Base-by-base conservation (phyloP, 179 eudicot genomes). In the Beta macrorhiza region DNA sequence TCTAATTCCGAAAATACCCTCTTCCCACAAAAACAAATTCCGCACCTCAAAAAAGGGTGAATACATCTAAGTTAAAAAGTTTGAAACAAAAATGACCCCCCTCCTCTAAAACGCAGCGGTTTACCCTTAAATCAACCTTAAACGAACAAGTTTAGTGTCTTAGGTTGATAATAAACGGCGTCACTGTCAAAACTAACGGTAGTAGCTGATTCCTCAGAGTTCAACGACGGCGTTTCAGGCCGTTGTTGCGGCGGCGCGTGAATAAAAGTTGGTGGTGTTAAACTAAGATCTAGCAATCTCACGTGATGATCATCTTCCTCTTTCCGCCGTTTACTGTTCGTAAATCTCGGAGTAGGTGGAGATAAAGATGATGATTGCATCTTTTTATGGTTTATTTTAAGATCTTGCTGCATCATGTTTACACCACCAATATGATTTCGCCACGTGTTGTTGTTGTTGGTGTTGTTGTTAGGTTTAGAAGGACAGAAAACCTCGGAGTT, bases 131-230 rank as follows among this genome's bases (percentile, higher is more conserved):
- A 13, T 44, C 7, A n/a, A 4, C 72, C 37, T 83, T 78, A 83
- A 10, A 84, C 71, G 85, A 87, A 87, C 68, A 87, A 79, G 78
- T 84, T 82, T 67, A 87, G 56, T 64, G 82, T 67, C 79, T 75
- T 67, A 7, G 81, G 81, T 72, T 81, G 77, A 12, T 74, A 45
- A 56, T 15, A 59, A 12, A 29, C 32, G 32, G 63, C 49, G 32
- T 79, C 84, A 72, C 85, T 84, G n/a, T 84, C 85, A 8, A 82
- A 82, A 72, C 89, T 77, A 9, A 84, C 86, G 7, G 89, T 87
- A 1, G 89, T 84, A 2, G 79, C 89, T 0, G 89, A 87, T 14
- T 80, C 87, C 7, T 87, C 89, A 4, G 89, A 87, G 55, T 83
- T 56, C 22, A 78, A 29, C 29, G 89, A 81, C 71, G 87, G 82